Evolutionary conservation across 2,329 filamentous ascomycete species (phyloP), one percentile per base, ranked within the genome.

Genomic region (Madurella mycetomatis): DNA sequence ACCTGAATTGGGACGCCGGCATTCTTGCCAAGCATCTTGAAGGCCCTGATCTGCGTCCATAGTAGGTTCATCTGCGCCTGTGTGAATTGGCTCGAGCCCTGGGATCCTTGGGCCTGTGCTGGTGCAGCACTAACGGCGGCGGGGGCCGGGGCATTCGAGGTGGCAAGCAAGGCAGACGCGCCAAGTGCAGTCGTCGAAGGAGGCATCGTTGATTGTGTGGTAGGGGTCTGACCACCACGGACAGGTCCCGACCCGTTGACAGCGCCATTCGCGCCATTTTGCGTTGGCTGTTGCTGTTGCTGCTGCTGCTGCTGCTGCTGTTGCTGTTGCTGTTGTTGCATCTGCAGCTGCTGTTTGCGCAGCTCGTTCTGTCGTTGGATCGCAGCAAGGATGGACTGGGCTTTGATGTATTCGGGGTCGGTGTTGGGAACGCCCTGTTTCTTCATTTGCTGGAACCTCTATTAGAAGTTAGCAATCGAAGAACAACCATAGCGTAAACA

Each of bases 381-480:
- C 62, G 79, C 84, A 39, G 82, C 71, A 58, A 96, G 80, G 57
- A 95, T 84, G 58, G 87, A 84, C 51, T 90, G 86, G 32, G 85
- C 82, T 72, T 94, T 95, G 65, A 92, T 80, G 66, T 87, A 92
- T 69, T 97, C 92, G 44, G 92, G 92, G 66, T 97, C 91, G 53
- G 81, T 87, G 53, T 85, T 80, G 41, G 89, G 83, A 19, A 95
- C 86, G 62, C 92, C 92, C 65, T 86, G 81, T 53, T 88, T 82
- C 72, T 92, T 94, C 88, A 97, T 91, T 70, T 89, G 84, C 67
- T 88, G 87, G 62, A 88, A 94, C 80, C 90, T 91, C 92, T 96
- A 65, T 19, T 41, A 60, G 39, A 47, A 17, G 53, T 55, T 49
- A 61, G 54, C 18, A 53, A 41, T 49, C 4, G 16, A 32, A 18